phyloP scores from a whole-genome alignment of 2,329 filamentous ascomycete species.

The Pseudogymnoascus verrucosus region DNA sequence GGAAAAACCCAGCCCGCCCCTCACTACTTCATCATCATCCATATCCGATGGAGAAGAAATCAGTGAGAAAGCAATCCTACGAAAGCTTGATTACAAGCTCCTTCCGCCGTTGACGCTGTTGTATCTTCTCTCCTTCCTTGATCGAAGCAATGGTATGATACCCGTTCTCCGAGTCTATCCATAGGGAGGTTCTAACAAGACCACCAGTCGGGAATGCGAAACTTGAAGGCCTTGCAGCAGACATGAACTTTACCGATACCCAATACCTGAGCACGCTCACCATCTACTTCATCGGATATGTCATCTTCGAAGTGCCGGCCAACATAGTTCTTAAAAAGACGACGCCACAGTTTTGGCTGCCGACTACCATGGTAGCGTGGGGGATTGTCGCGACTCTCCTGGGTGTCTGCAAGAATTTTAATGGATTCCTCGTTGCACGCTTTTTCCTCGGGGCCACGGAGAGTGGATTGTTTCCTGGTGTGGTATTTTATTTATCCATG shows the following conservation, averaged over 20 bases:
- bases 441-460: slow-evolving; percentile 51
- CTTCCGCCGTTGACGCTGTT: slow-evolving; percentile 46
- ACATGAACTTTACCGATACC: slow-evolving; percentile 48
- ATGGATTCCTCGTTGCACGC: slow-evolving; percentile 44
- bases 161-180: slow-evolving; percentile 23
- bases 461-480: slow-evolving; percentile 63
- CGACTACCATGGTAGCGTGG: slow-evolving; percentile 48
- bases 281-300: slow-evolving; percentile 56
- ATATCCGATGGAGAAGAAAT: slow-evolving; percentile 24
- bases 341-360: slow-evolving; percentile 48
- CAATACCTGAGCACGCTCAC: slow-evolving; percentile 59
- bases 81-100: slow-evolving; percentile 46
- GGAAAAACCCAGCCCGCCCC: not conserved
- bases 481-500: slow-evolving; percentile 74
- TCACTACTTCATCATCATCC: slow-evolving; percentile 1
- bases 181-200: slow-evolving; percentile 4
- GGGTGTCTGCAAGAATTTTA: slow-evolving; percentile 42
- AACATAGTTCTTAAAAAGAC: slow-evolving; percentile 56
- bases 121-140: slow-evolving; percentile 49
- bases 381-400: slow-evolving; percentile 45
- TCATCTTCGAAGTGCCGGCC: slow-evolving; percentile 53
- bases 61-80: slow-evolving; percentile 48
- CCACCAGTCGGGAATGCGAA: slow-evolving; percentile 49
- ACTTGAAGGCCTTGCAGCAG: slow-evolving; percentile 45
- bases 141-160: slow-evolving; percentile 48